These are phyloP conservation scores for Rhizopogon vesiculosus DNA, from an alignment of 768 basidiomycete species.

Conservation along the genomic window DNA sequence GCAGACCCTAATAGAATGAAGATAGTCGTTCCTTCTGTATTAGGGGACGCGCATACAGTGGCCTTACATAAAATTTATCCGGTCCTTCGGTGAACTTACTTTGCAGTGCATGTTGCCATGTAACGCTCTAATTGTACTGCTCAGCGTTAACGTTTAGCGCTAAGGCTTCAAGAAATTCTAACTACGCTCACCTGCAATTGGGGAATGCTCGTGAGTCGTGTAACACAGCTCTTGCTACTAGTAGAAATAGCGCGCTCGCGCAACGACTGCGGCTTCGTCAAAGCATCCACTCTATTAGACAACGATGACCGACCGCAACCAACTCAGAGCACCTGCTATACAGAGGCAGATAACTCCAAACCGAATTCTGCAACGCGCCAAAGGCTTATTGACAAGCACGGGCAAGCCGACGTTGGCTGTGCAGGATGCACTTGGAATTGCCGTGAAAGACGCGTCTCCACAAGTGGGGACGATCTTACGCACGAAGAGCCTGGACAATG, in stretches of 20 bases:
- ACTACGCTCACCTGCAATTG: too few species aligned
- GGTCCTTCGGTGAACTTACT: too few species aligned
- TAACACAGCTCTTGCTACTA: neutral
- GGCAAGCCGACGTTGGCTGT: constrained; percentile 15
- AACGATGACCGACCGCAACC: neutral
- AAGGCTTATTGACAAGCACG: constrained; percentile 28
- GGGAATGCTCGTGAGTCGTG: too few species aligned
- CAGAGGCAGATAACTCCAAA: constrained; percentile 5
- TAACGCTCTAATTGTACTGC: too few species aligned
- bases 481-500: neutral
- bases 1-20: too few species aligned
- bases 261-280: neutral
- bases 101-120: too few species aligned
- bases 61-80: too few species aligned
- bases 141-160: too few species aligned
- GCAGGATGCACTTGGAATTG: constrained; percentile 7
- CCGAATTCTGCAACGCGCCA: constrained; percentile 34
- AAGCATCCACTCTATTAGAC: neutral
- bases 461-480: neutral
- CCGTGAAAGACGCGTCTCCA: constrained; percentile 14
- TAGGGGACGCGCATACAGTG: too few species aligned
- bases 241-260: neutral
- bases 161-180: too few species aligned
- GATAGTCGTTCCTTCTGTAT: too few species aligned
- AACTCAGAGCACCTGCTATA: neutral